Conservation (phyloP, 2,329 filamentous ascomycete species). For the Pyrenophora teres region DNA sequence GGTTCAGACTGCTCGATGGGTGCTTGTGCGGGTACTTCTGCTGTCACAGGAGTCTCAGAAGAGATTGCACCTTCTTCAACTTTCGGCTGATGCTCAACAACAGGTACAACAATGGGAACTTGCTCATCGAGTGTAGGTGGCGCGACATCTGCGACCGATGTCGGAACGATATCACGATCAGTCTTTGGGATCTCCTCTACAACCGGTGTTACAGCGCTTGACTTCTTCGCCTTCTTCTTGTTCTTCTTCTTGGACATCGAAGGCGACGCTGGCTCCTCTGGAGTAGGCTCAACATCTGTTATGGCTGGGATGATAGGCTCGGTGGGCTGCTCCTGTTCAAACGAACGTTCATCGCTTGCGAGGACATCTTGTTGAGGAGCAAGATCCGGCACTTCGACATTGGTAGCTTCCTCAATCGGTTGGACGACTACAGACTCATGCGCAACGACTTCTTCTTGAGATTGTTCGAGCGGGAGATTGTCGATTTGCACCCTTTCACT, state of each 20-base stretch:
- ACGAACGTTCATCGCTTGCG: constrained; percentile 1
- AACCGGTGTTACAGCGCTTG: constrained; percentile 16
- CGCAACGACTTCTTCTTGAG: not conserved
- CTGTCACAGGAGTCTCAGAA: not conserved
- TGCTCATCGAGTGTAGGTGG: not conserved
- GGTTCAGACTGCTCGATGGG: constrained; percentile 6
- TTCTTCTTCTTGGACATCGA: constrained; percentile 29
- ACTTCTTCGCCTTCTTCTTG: constrained; percentile 36
- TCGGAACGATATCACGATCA: constrained; percentile 3
- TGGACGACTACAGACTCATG: not conserved
- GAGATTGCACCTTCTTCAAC: constrained; percentile 5
- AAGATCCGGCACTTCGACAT: not conserved
- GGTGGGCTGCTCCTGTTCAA: constrained; percentile 9
- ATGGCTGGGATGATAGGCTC: constrained; percentile 17
- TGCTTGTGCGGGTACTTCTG: constrained; percentile 1
- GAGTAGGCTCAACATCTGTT: constrained; percentile 1
- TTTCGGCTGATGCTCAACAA: not conserved
- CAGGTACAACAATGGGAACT: not conserved
- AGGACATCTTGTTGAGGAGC: not conserved
- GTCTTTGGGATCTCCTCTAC: constrained; percentile 9
- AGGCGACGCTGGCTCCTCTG: constrained; percentile 8
- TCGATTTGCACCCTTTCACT: not conserved
- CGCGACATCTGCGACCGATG: not conserved
- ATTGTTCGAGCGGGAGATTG: not conserved
- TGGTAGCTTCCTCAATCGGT: not conserved